Conservation (phyloP, 805 yeast genomes). For the Wickerhamia fluorescens region DNA sequence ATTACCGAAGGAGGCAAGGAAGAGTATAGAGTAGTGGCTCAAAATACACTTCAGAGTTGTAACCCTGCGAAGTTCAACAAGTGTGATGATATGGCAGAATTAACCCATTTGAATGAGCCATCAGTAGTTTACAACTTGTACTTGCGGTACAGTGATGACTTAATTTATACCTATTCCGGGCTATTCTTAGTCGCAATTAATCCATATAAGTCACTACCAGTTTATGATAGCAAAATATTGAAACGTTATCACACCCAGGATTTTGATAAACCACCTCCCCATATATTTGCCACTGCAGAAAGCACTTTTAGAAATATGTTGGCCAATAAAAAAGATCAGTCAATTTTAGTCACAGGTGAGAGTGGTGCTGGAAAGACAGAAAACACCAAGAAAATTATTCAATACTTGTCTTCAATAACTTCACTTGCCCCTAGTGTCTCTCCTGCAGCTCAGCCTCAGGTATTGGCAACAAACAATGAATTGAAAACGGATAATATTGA, state of each 20-base stretch:
- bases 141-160: constrained; percentile 67
- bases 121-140: constrained; percentile 84
- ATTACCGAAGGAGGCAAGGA: constrained; percentile 35
- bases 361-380: constrained; percentile 99
- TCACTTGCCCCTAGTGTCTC: constrained; percentile 3
- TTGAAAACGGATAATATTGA: constrained; percentile 50
- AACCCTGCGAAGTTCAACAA: constrained; percentile 88
- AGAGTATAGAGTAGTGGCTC: constrained; percentile 36
- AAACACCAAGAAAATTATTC: constrained; percentile 90
- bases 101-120: constrained; percentile 91
- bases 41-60: constrained; percentile 48
- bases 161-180: constrained; percentile 92
- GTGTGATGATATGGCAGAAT: constrained; percentile 91
- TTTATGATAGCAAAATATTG: constrained; percentile 58
- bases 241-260: constrained; percentile 43
- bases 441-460: constrained; percentile 1
- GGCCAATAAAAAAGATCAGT: constrained; percentile 67
- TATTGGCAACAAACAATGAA: constrained; percentile 14
- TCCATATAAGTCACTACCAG: constrained; percentile 72
- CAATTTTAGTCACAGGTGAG: constrained; percentile 96
- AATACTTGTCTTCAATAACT: constrained; percentile 70
- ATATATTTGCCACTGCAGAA: constrained; percentile 86
- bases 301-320: constrained; percentile 74
- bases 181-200: constrained; percentile 91
- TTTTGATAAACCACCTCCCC: constrained; percentile 54